Conservation (phyloP, 768 basidiomycete genomes). For the Russula dissimulans region DNA sequence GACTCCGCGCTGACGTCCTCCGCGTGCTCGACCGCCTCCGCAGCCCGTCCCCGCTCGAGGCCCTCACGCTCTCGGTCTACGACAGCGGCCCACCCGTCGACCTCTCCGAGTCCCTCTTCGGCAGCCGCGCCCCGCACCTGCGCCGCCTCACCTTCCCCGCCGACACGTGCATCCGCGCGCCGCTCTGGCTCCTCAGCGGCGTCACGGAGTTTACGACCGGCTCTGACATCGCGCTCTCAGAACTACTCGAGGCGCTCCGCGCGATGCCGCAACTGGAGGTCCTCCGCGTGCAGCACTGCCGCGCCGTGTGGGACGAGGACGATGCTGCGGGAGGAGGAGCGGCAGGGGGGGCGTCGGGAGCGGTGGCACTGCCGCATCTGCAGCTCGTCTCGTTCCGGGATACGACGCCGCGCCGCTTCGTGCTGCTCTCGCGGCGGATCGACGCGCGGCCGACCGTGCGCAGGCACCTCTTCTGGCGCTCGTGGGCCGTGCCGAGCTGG, state of each 20-base stretch:
- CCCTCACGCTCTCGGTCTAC: background rate
- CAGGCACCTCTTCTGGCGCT: conserved; percentile 9
- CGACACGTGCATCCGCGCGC: conserved; percentile 8
- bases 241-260: background rate
- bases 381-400: conserved; percentile 7
- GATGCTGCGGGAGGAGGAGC: background rate
- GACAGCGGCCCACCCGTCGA: conserved; percentile 6
- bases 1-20: conserved; percentile 7
- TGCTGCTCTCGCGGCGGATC: background rate
- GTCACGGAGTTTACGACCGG: conserved; percentile 8
- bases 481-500: conserved; percentile 11
- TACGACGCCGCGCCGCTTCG: conserved; percentile 11
- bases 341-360: too few relatives aligned
- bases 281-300: conserved; percentile 11
- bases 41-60: conserved; percentile 8
- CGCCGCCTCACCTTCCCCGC: conserved; percentile 2
- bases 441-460: conserved; percentile 9
- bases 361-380: background rate
- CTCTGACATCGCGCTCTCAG: background rate
- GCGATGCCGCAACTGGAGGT: conserved; percentile 8
- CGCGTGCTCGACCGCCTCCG: conserved; percentile 7
- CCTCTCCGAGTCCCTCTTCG: conserved; percentile 6
- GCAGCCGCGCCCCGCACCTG: conserved; percentile 2
- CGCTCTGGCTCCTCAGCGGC: conserved; percentile 5
- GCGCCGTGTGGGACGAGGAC: conserved; percentile 8